Conservation (phyloP, 495 filamentous ascomycete genomes). For the Neurospora cerealis region DNA sequence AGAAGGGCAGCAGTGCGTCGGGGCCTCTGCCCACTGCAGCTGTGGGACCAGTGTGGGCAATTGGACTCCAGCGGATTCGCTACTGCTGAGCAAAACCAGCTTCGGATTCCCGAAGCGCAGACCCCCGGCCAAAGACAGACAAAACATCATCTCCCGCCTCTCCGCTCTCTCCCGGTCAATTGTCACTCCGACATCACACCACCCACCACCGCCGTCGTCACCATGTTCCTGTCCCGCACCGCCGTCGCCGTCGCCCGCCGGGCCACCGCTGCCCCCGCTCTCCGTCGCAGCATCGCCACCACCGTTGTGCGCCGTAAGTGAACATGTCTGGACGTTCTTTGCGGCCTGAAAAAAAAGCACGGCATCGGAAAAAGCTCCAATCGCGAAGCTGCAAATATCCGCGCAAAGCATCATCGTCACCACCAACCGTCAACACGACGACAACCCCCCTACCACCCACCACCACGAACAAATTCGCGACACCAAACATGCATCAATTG, state of each 20-base stretch:
- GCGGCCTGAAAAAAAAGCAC: slow-evolving; percentile 1
- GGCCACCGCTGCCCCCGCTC: slow-evolving; percentile 49
- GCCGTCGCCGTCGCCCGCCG: slow-evolving; percentile 63
- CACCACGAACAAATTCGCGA: background rate
- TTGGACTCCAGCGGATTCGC: background rate
- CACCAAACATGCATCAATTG: background rate
- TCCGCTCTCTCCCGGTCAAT: slow-evolving; percentile 9
- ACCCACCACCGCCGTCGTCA: slow-evolving; percentile 15
- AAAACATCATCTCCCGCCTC: background rate
- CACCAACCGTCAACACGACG: background rate
- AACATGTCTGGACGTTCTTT: background rate
- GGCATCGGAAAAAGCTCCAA: slow-evolving; percentile 3
- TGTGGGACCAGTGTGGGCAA: background rate
- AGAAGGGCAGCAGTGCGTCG: background rate
- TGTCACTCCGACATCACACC: slow-evolving; percentile 4
- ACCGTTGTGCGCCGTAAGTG: slow-evolving; percentile 50
- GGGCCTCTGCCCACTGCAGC: background rate
- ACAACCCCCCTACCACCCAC: background rate
- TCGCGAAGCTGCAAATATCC: slow-evolving; percentile 10
- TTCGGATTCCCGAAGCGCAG: background rate
- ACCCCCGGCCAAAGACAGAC: background rate
- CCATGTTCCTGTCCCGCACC: slow-evolving; percentile 80
- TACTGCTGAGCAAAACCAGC: background rate
- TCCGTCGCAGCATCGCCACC: slow-evolving; percentile 48
- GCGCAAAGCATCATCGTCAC: slow-evolving; percentile 3